A percentile compares a stretch with the other conserved stretches of the same genome.
phyloP scores from a whole-genome alignment of 2,329 filamentous ascomycete genomes.

The Cytospora chrysosperma region DNA sequence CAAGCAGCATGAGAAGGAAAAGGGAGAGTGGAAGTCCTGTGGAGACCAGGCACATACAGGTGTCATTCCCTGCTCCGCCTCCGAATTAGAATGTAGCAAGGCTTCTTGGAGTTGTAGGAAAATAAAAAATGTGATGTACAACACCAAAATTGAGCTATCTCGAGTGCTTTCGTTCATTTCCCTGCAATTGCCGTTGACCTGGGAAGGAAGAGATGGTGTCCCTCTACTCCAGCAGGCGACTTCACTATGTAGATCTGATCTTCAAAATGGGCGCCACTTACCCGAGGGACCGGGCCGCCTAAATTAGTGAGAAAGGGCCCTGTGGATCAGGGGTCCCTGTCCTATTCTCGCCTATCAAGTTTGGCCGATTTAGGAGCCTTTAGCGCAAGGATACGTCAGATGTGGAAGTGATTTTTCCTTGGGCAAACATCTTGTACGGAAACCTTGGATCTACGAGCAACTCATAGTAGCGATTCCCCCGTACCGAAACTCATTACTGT shows the following conservation, averaged over 20 bases:
- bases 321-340: background rate
- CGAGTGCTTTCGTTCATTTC: too few relatives aligned
- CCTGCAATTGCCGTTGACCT: background rate
- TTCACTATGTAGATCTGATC: background rate
- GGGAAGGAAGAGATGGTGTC: background rate
- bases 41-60: constrained; percentile 38
- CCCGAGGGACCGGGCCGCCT: background rate
- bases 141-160: too few relatives aligned
- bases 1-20: constrained; percentile 8
- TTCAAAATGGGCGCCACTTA: background rate
- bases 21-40: constrained; percentile 35
- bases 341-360: constrained; percentile 6
- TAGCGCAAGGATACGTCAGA: constrained; percentile 15
- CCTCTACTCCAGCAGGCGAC: background rate
- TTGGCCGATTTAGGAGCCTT: background rate
- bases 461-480: background rate
- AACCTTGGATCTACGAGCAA: background rate
- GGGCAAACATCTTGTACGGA: background rate
- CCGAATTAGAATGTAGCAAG: constrained; percentile 3
- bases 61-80: constrained; percentile 42
- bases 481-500: background rate
- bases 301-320: background rate
- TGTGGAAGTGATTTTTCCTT: constrained; percentile 3
- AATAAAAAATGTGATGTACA: background rate
- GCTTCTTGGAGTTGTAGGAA: background rate